A percentile compares a stretch with the other conserved stretches of the same genome.
These are phyloP conservation scores for Colletotrichum sp. DNA, from an alignment of 2,329 filamentous ascomycete genomes.

Conservation along the genomic window DNA sequence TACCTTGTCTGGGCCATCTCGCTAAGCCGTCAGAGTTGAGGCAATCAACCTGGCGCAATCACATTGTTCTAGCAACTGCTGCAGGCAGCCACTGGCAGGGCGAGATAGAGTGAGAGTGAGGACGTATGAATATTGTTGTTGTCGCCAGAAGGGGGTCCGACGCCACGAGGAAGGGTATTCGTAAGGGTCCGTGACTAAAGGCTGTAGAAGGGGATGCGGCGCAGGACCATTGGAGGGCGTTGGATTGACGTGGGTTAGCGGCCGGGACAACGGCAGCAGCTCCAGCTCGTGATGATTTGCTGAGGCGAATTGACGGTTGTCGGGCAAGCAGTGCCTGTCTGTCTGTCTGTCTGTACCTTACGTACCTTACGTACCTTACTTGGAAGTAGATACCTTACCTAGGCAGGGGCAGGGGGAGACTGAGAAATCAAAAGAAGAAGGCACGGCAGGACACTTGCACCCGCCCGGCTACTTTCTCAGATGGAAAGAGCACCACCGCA, in stretches of 20 bases:
- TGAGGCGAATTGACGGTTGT: not conserved
- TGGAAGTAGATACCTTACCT: not conserved
- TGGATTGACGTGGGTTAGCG: not conserved
- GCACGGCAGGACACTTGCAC: not conserved
- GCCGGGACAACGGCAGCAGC: not conserved
- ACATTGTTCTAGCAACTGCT: not conserved
- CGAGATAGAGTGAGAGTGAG: not conserved
- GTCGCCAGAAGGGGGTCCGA: not conserved
- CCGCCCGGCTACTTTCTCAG: not conserved
- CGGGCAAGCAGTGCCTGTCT: not conserved
- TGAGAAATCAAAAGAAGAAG: not conserved
- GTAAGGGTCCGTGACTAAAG: not conserved
- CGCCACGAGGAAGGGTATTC: not conserved
- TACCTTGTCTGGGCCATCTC: not conserved
- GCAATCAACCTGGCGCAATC: slow-evolving; percentile 3
- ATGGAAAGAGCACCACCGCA: not conserved
- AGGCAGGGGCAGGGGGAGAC: not conserved
- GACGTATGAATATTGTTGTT: not conserved
- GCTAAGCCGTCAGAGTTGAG: not conserved
- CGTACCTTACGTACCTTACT: too few species aligned
- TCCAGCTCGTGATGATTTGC: not conserved
- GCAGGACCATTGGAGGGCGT: not conserved
- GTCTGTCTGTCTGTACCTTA: too few species aligned
- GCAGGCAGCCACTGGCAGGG: not conserved
- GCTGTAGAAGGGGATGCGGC: not conserved